Conservation (phyloP, 257 asterid species). For the Marsdenia floribunda region DNA sequence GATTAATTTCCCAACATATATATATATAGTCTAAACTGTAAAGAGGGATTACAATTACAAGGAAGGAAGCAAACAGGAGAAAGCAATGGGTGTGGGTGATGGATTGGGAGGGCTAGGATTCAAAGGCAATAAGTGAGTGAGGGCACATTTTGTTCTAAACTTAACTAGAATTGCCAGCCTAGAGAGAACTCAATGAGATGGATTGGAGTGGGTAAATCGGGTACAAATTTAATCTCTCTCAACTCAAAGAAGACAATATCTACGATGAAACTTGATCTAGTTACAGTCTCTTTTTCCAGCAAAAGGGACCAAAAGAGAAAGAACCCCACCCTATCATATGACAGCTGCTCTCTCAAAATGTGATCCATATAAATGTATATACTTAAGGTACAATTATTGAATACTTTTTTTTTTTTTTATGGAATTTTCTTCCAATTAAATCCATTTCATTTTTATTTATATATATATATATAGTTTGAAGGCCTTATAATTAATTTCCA, state of each 20-base stretch:
- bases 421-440: conserved; percentile 28
- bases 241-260: conserved; percentile 35
- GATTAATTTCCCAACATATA: background rate
- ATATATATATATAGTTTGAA: background rate
- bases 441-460: conserved; percentile 7
- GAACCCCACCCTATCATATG: conserved; percentile 40
- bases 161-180: conserved; percentile 40
- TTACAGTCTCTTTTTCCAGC: conserved; percentile 22
- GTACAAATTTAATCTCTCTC: conserved; percentile 23
- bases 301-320: conserved; percentile 31
- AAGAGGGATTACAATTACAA: background rate
- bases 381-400: conserved; percentile 46
- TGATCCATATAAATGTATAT: conserved; percentile 33
- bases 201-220: conserved; percentile 25
- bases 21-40: too few relatives aligned
- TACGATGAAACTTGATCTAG: conserved; percentile 30
- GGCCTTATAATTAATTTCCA: conserved; percentile 18
- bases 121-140: conserved; percentile 13
- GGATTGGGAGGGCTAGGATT: conserved; percentile 1
- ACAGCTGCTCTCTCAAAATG: conserved; percentile 42
- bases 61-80: background rate
- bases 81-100: background rate
- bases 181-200: conserved; percentile 23
- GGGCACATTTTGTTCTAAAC: conserved; percentile 17
- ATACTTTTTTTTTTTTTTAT: conserved; percentile 18